Evolutionary conservation across 2,329 filamentous ascomycete species (phyloP).

Genomic region (Arthrobotrys conoides): DNA sequence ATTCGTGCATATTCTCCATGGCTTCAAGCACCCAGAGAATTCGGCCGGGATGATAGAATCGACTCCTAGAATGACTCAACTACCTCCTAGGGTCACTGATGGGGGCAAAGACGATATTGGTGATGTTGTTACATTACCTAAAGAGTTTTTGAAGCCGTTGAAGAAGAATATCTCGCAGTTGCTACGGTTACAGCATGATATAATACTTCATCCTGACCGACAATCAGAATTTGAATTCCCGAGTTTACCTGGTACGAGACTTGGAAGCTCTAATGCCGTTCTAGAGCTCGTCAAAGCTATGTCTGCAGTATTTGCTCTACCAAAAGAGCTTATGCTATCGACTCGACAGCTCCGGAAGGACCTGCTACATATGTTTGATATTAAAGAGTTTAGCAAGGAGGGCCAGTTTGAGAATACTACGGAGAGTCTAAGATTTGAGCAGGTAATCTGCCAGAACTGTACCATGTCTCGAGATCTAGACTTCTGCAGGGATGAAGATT

Average conservation of each 20-base stretch:
- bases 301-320: conserved; percentile 91
- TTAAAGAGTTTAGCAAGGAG: conserved; percentile 91
- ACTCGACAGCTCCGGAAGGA: conserved; percentile 90
- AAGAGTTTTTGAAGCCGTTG: conserved; percentile 86
- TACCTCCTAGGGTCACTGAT: conserved; percentile 75
- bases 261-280: conserved; percentile 76
- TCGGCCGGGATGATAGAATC: conserved; percentile 68
- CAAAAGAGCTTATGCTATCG: conserved; percentile 90
- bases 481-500: conserved; percentile 87
- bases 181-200: conserved; percentile 87
- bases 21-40: conserved; percentile 78
- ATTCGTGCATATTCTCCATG: conserved; percentile 95
- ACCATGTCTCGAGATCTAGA: conserved; percentile 91
- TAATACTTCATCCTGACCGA: conserved; percentile 89
- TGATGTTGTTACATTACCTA: conserved; percentile 78
- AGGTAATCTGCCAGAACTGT: conserved; percentile 90
- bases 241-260: conserved; percentile 79
- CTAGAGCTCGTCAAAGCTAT: conserved; percentile 92
- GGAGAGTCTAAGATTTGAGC: conserved; percentile 78
- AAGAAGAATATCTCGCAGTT: conserved; percentile 88
- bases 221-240: conserved; percentile 91
- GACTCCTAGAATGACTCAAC: conserved; percentile 74
- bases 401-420: conserved; percentile 91
- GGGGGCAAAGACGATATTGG: conserved; percentile 70
- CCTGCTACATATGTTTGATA: conserved; percentile 88